Base-by-base conservation (phyloP, 2,329 filamentous ascomycete genomes). In the Colletotrichum cuscutae region DNA sequence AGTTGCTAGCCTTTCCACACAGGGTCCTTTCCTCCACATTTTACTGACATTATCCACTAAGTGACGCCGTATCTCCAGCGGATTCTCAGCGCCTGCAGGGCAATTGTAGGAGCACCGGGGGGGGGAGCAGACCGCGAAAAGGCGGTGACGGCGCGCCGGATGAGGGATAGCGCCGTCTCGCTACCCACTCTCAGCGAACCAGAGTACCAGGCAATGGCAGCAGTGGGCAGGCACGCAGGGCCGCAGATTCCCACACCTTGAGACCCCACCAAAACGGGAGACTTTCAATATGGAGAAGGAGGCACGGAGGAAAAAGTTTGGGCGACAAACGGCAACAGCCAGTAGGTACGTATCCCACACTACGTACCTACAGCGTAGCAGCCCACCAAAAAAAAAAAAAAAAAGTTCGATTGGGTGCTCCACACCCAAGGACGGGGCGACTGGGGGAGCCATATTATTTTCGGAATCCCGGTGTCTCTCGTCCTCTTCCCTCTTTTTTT, bases 231-330 rank as follows among this genome's bases (percentile, higher is more conserved):
- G 37, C 37, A 42, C 37, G 5, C 37, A 19, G 37, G 37, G 37
- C 37, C 37, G 37, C 37, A 42, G 37, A 56, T 72, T 64, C 66
- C 52, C 53, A 60, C 37, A 15, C 30, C 24, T 42, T 35, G 26
- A 28, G 37, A 56, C 59, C 70, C 70, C 66, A 70, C 70, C 22
- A 11, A 59, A 68, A 28, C 49, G 30, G 58, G 65, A 26, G 22
- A 56, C 42, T 30, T 35, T 35, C 32, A 12, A 12, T 4, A 12
- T 52, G 15, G 52, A 56, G 62, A 42, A 54, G 59, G 61, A 57
- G 32, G 30, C 37, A 42, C 19, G 42, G 42, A 77, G 80, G 80
- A 80, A 80, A 80, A 78, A 76, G 78, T 75, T 78, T 76, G 77
- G 77, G 76, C 76, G 72, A 79, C 77, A 76, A 73, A 67, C 65